These are phyloP conservation scores for Bauhinia variegata DNA, from an alignment of 306 rosid species.

Conservation along the genomic window DNA sequence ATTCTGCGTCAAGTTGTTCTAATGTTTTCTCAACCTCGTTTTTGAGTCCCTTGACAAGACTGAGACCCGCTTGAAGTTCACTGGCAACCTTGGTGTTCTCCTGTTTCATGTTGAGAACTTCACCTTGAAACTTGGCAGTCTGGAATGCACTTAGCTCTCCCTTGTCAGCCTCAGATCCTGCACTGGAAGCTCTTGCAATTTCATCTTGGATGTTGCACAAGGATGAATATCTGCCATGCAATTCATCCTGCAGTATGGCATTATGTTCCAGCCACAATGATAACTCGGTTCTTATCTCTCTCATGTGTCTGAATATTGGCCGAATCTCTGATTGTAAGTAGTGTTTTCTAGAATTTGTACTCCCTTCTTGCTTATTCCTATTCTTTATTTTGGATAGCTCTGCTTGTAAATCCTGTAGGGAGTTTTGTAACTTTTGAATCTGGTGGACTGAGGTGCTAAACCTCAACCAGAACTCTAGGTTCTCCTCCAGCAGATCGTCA, in stretches of 20 bases:
- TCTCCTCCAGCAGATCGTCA: slow-evolving; percentile 68
- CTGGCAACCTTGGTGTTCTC: slow-evolving; percentile 69
- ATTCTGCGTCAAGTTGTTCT: slow-evolving; percentile 49
- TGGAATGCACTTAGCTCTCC: slow-evolving; percentile 57
- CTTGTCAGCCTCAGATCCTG: slow-evolving; percentile 34
- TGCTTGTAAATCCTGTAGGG: slow-evolving; percentile 64
- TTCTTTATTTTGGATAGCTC: slow-evolving; percentile 53
- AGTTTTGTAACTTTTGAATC: slow-evolving; percentile 72
- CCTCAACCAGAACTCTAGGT: slow-evolving; percentile 90
- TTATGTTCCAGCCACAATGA: slow-evolving; percentile 77
- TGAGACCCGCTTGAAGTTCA: slow-evolving; percentile 66
- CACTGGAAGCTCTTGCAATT: slow-evolving; percentile 57
- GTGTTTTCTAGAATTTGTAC: slow-evolving; percentile 35
- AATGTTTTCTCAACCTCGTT: slow-evolving; percentile 61
- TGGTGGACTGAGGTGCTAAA: slow-evolving; percentile 86
- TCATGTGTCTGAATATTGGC: slow-evolving; percentile 70
- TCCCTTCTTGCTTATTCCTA: slow-evolving; percentile 41
- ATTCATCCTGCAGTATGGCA: slow-evolving; percentile 67
- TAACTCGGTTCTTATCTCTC: slow-evolving; percentile 82
- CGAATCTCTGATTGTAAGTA: slow-evolving; percentile 56
- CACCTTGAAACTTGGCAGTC: slow-evolving; percentile 95
- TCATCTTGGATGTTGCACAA: slow-evolving; percentile 69
- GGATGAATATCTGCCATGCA: slow-evolving; percentile 61
- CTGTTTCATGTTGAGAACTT: slow-evolving; percentile 81
- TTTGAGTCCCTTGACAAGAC: slow-evolving; percentile 55